Conservation (phyloP, 805 yeast genomes). For the Ogataea populi-albae region DNA sequence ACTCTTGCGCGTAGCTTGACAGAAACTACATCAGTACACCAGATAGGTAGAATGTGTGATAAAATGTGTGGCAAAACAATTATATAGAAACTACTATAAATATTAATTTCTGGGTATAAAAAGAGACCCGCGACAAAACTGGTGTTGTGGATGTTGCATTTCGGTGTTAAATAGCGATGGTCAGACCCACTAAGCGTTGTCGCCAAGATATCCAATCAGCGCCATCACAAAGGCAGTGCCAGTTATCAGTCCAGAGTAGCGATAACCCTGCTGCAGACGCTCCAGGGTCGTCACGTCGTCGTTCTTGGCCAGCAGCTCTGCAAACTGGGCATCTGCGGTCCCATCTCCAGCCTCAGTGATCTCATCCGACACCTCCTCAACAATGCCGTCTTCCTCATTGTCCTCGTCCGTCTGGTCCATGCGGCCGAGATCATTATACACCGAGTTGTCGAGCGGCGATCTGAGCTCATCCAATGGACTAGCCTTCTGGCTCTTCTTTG, state of each 20-base stretch:
- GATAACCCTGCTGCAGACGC: conserved; percentile 36
- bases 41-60: no score
- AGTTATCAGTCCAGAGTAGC: conserved; percentile 40
- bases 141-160: conserved; percentile 2
- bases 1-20: no score
- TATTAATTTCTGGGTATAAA: no score
- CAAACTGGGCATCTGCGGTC: conserved; percentile 28
- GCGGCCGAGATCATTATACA: conserved; percentile 41
- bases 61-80: no score
- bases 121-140: no score
- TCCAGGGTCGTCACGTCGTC: conserved; percentile 33
- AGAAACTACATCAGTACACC: no score
- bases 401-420: conserved; percentile 18
- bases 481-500: conserved; percentile 18
- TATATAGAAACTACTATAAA: no score
- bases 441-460: conserved; percentile 45
- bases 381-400: conserved; percentile 28
- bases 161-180: conserved; percentile 10
- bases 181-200: conserved; percentile 34
- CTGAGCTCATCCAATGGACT: conserved; percentile 26
- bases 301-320: conserved; percentile 39
- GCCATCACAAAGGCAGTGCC: conserved; percentile 48
- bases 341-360: conserved; percentile 31
- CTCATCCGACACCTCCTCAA: conserved; percentile 26
- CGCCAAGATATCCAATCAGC: conserved; percentile 58